Evolutionary conservation across 2,329 filamentous ascomycete genomes (phyloP), one percentile per base, ranked within the genome.

Genomic region (Huntiella savannae): DNA sequence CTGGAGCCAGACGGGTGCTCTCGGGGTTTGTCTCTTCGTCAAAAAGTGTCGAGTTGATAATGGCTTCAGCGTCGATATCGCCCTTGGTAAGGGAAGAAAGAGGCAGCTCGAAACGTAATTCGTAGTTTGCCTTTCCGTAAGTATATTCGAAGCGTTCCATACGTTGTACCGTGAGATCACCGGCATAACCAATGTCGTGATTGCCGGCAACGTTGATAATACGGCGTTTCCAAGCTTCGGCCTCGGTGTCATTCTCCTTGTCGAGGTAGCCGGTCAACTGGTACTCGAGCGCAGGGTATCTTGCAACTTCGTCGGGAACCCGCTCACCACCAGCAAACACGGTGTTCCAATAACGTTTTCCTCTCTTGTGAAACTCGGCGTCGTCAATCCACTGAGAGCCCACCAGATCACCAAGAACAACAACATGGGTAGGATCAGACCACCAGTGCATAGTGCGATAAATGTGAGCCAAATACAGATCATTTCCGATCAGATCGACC

Each of bases 371-470:
- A 58, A 98, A 98, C 61, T 98, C 91, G 28, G 70, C 72, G 57
- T 94, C 78, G 43, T 72, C 73, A 51, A 98, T 82, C 91, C 91
- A 98, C 60, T 98, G 91, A 56, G 86, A 94, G 7, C 91, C 91
- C 7, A 98, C 66, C 49, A 98, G 66, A 59, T 98, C 91, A 3
- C 91, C 91, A 3, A 98, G 68, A 0, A 96, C 86, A 0, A 82
- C 77, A 15, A 91, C 75, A 59, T 98, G 91, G 0, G 84, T 92
- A 6, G 91, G 91, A 12, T 68, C 64, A 0, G 81, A 74, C 79
- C 82, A 92, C 84, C 86, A 93, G 53, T 74, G 71, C 43, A 94
- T 62, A 0, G 77, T 82, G 12, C 84, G 74, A 62, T 92, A 95
- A 49, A 95, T 86, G 60, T 98, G 91, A 15, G 82, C 84, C 32